Evolutionary conservation across 805 yeast genomes (phyloP).

Genomic region (Jamesozyma piceae): DNA sequence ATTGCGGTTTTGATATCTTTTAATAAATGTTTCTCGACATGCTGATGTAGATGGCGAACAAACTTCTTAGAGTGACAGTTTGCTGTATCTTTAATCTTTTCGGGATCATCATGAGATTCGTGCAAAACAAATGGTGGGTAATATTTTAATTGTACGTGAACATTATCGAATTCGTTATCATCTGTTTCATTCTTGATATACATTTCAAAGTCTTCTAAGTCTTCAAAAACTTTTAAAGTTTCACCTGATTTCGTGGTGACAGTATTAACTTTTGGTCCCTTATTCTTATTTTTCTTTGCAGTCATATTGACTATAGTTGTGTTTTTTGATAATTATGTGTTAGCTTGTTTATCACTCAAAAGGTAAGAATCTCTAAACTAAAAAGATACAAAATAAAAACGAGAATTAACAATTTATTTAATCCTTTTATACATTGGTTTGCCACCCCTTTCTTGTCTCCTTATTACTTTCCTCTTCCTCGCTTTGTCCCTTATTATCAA

Average conservation of each 20-base stretch:
- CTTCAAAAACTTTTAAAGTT: constrained; percentile 43
- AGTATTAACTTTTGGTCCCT: constrained; percentile 24
- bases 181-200: constrained; percentile 63
- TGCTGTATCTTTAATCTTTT: constrained; percentile 61
- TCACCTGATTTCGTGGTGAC: constrained; percentile 26
- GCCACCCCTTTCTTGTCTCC: no score
- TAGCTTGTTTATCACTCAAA: background rate
- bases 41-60: constrained; percentile 66
- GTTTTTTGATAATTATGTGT: background rate
- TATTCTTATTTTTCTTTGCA: constrained; percentile 24
- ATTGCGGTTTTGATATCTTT: constrained; percentile 54
- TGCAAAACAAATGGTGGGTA: constrained; percentile 66
- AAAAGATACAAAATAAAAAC: no score
- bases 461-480: background rate
- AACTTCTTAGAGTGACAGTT: constrained; percentile 65
- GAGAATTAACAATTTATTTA: no score
- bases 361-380: background rate
- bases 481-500: no score
- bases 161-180: constrained; percentile 63
- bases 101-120: constrained; percentile 59
- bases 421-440: no score
- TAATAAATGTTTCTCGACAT: constrained; percentile 59
- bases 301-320: constrained; percentile 11
- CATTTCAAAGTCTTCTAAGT: constrained; percentile 50
- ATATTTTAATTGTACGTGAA: constrained; percentile 58